Conservation (phyloP, 495 filamentous ascomycete species). For the Penicillium canescens region DNA sequence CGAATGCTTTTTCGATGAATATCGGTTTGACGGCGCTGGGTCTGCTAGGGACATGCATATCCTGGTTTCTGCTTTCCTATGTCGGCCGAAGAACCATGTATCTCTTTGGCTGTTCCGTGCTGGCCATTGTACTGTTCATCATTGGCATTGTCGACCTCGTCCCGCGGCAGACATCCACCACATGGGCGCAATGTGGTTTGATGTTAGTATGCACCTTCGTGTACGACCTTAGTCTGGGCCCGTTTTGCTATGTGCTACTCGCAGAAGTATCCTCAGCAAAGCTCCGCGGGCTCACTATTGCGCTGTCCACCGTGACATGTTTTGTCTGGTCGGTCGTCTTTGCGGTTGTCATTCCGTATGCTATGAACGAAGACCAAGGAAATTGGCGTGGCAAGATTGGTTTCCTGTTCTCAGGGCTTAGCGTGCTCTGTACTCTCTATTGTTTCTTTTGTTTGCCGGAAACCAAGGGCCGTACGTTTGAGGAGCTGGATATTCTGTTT, state of each 20-base stretch:
- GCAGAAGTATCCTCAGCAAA: constrained; percentile 60
- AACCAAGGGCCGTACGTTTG: constrained; percentile 60
- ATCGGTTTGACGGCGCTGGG: constrained; percentile 67
- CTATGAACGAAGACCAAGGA: constrained; percentile 62
- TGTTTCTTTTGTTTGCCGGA: constrained; percentile 61
- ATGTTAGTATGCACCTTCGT: constrained; percentile 59
- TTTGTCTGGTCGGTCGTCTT: constrained; percentile 59
- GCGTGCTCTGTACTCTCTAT: constrained; percentile 38
- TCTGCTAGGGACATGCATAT: constrained; percentile 61
- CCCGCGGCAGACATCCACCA: constrained; percentile 37
- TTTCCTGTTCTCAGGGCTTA: constrained; percentile 64
- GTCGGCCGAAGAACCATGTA: constrained; percentile 58
- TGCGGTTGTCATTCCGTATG: constrained; percentile 66
- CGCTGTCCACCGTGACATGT: constrained; percentile 58
- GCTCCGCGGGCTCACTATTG: constrained; percentile 64
- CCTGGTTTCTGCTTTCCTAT: constrained; percentile 63
- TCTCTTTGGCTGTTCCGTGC: constrained; percentile 46
- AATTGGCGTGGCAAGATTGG: constrained; percentile 66
- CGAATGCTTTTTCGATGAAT: constrained; percentile 63
- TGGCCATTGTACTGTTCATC: constrained; percentile 53
- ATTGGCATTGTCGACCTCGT: constrained; percentile 60
- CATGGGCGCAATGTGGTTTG: constrained; percentile 56
- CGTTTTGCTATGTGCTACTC: constrained; percentile 63
- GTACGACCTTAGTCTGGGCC: constrained; percentile 62
- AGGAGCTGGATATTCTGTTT: constrained; percentile 56